Evolutionary conservation across 176 grass and related monocot species (phyloP), one percentile per base, ranked within the genome.

Genomic region (Cenchrus americanus): DNA sequence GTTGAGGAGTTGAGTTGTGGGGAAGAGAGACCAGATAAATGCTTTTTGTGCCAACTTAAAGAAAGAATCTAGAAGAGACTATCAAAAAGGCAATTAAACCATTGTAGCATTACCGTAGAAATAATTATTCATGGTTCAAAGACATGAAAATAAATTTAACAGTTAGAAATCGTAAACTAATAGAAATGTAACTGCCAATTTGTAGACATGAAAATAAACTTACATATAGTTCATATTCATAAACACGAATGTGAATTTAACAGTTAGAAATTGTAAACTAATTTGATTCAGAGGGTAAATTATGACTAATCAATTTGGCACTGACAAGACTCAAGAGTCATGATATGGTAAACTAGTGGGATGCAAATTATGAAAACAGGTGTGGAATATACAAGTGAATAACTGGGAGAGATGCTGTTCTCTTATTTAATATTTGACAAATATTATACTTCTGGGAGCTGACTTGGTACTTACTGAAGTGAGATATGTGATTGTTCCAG

Each of bases 361-460:
- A 71, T 26, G 21, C 22, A 22, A 24, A 71, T 71, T 46, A 14
- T 48, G 43, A 21, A 71, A 71, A 48, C n/a, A 24, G 9, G 68
- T 48, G 42, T 42, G 65, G 19, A 71, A 71, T 71, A 24, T 48
- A 48, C 41, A 49, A 62, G 47, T 6, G 13, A 57, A 27, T 55
- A 44, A 47, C 24, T 75, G 12, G 73, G 62, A 48, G 40, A 69
- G 51, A 69, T 77, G 40, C 55, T 41, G 57, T 58, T 44, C 14
- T 17, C 42, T 71, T 71, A 41, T 62, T 48, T 86, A 26, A 71
- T 80, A 46, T 58, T 71, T 79, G 30, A 13, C 53, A 54, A 14
- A 59, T 32, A 14, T 71, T 1, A 2, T 49, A 3, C 6, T 14
- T 62, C 34, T 37, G 34, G 34, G 2, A 37, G 34, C 34, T 37